phyloP scores from a whole-genome alignment of 441 rosid genomes.

The Viola pubescens region DNA sequence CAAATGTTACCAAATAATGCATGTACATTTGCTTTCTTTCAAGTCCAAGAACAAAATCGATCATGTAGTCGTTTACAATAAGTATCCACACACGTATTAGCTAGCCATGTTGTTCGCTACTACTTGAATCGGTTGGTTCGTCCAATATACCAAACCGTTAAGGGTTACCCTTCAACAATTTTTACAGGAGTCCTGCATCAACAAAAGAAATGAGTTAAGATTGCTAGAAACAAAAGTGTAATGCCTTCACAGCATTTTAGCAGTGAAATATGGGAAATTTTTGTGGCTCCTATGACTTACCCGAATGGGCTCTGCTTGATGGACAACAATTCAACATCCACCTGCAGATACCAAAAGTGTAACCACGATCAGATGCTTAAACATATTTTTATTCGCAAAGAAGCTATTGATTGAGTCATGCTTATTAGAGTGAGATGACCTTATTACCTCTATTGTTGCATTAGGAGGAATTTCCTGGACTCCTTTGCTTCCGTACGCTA shows the following conservation, averaged over 20 bases:
- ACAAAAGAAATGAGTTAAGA: neutral
- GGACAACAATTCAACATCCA: conserved; percentile 80
- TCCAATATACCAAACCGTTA: too few species aligned
- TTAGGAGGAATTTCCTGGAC: conserved; percentile 54
- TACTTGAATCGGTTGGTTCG: too few species aligned
- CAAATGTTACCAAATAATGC: too few species aligned
- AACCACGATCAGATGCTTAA: neutral
- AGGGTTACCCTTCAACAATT: conserved; percentile 59
- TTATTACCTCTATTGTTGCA: conserved; percentile 49
- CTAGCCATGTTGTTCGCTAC: too few species aligned
- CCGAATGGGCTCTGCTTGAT: conserved; percentile 92
- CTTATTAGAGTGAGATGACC: neutral
- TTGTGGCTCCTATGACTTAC: conserved; percentile 32
- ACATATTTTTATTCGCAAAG: neutral
- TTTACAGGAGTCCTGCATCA: conserved; percentile 71
- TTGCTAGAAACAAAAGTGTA: neutral
- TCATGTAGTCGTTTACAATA: too few species aligned
- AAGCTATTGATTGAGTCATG: too few species aligned
- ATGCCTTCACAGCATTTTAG: neutral
- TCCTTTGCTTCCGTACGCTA: conserved; percentile 69
- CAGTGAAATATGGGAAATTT: neutral
- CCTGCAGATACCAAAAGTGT: conserved; percentile 31
- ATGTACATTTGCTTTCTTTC: too few species aligned
- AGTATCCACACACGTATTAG: too few species aligned
- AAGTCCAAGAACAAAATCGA: too few species aligned